Evolutionary conservation across 2,329 filamentous ascomycete species (phyloP).

Genomic region (Cytospora leucostoma): DNA sequence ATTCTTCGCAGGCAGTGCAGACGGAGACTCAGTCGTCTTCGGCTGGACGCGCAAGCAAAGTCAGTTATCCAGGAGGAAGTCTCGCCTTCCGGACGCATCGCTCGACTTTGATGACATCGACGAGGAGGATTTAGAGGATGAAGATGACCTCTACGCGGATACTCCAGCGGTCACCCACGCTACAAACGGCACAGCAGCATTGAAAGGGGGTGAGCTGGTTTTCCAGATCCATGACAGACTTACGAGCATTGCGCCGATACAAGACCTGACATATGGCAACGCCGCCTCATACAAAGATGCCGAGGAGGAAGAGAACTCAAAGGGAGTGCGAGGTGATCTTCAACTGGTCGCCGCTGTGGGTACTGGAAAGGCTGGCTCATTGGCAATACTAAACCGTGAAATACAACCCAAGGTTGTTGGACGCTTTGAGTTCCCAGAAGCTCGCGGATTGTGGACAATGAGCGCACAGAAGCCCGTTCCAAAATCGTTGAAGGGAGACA

Average conservation of each 20-base stretch:
- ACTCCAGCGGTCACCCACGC: constrained; percentile 45
- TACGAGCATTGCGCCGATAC: constrained; percentile 76
- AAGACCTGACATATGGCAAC: constrained; percentile 70
- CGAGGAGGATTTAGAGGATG: constrained; percentile 59
- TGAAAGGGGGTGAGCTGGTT: constrained; percentile 63
- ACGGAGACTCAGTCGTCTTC: constrained; percentile 77
- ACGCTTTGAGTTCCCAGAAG: constrained; percentile 71
- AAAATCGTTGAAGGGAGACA: constrained; percentile 56
- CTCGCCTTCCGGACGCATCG: constrained; percentile 57
- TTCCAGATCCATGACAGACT: constrained; percentile 80
- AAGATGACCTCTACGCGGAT: constrained; percentile 66
- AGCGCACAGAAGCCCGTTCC: constrained; percentile 67
- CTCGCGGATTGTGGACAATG: constrained; percentile 80
- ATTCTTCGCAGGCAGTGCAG: constrained; percentile 85
- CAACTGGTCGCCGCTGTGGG: constrained; percentile 65
- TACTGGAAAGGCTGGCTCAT: constrained; percentile 63
- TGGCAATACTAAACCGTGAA: constrained; percentile 76
- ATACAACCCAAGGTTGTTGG: constrained; percentile 73
- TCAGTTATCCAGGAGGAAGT: constrained; percentile 63
- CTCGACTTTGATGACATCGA: constrained; percentile 50
- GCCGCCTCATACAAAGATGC: constrained; percentile 46
- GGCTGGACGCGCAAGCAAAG: constrained; percentile 73
- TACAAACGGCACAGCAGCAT: constrained; percentile 41
- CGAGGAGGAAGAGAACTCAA: constrained; percentile 46
- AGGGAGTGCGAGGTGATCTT: constrained; percentile 56